Evolutionary conservation across 106 monocot species (phyloP).

Genomic region (Dendrobium huoshanense): DNA sequence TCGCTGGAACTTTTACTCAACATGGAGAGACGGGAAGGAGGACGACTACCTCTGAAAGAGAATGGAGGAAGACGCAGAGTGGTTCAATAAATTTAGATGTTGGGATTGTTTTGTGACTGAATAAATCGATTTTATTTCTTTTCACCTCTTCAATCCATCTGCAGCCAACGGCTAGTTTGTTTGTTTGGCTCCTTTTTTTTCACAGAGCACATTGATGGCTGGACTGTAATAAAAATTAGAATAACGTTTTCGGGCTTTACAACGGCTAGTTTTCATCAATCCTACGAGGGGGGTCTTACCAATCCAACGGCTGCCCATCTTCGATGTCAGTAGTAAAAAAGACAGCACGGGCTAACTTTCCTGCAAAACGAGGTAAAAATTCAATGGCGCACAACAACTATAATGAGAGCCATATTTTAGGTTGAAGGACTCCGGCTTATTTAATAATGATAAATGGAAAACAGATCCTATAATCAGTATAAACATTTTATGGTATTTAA

Average conservation of each 20-base stretch:
- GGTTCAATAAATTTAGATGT: background rate
- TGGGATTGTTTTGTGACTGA: background rate
- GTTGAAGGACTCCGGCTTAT: too few relatives aligned
- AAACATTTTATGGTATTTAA: too few relatives aligned
- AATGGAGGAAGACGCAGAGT: background rate
- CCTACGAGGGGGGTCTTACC: background rate
- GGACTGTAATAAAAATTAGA: background rate
- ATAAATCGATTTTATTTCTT: background rate
- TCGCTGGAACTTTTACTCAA: slow-evolving; percentile 3
- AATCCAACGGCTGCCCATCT: background rate
- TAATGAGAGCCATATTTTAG: too few relatives aligned
- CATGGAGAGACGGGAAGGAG: background rate
- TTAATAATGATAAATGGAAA: too few relatives aligned
- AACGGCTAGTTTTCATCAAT: slow-evolving; percentile 6
- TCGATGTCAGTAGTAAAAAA: too few relatives aligned
- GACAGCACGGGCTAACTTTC: too few relatives aligned
- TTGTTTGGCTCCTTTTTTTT: background rate
- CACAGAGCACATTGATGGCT: background rate
- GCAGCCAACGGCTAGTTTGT: slow-evolving; percentile 6
- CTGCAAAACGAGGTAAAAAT: too few relatives aligned
- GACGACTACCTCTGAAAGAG: too few relatives aligned
- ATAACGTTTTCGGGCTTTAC: background rate
- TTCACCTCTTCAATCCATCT: background rate
- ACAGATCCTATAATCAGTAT: too few relatives aligned
- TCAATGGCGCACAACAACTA: too few relatives aligned